Percentiles rank a stretch among this genome's conserved stretches.
These are phyloP conservation scores for Leucosporidium creatinivorum DNA, from an alignment of 768 basidiomycete genomes.

Conservation along the genomic window DNA sequence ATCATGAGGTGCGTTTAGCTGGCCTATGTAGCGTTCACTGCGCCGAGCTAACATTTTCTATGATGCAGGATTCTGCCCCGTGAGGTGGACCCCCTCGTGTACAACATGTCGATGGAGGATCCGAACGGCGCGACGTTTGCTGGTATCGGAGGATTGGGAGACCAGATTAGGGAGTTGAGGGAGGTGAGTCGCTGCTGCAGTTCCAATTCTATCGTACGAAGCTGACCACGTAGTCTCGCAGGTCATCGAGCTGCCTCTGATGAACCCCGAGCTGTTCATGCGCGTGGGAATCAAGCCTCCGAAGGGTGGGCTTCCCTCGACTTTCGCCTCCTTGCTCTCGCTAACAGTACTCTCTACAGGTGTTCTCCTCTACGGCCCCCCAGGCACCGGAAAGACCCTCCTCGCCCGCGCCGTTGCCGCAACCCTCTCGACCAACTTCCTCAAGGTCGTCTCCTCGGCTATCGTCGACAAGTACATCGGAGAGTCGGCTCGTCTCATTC, in stretches of 20 bases:
- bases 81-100: slow-evolving; percentile 95
- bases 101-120: slow-evolving; percentile 99
- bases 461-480: slow-evolving; percentile 99
- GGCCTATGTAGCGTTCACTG: not conserved
- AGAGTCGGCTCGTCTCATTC: slow-evolving; percentile 87
- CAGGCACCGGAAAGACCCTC: slow-evolving; percentile 92
- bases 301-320: slow-evolving; percentile 52
- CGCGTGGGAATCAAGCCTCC: slow-evolving; percentile 96
- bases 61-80: slow-evolving; percentile 64
- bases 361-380: slow-evolving; percentile 90
- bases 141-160: slow-evolving; percentile 88
- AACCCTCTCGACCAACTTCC: slow-evolving; percentile 93
- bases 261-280: slow-evolving; percentile 86
- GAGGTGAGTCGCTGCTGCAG: slow-evolving; percentile 54
- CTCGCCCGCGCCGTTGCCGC: slow-evolving; percentile 94
- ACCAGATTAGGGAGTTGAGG: slow-evolving; percentile 92
- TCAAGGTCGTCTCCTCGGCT: slow-evolving; percentile 96
- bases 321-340: not conserved
- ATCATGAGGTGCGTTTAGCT: slow-evolving; percentile 66
- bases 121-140: slow-evolving; percentile 92
- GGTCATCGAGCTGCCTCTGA: slow-evolving; percentile 92
- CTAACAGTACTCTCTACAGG: not conserved
- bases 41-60: no score
- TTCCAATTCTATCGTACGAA: no score
- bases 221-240: not conserved